These are phyloP conservation scores for Aspergillus ochraceus DNA, from an alignment of 2,329 filamentous ascomycete species.

Conservation along the genomic window DNA sequence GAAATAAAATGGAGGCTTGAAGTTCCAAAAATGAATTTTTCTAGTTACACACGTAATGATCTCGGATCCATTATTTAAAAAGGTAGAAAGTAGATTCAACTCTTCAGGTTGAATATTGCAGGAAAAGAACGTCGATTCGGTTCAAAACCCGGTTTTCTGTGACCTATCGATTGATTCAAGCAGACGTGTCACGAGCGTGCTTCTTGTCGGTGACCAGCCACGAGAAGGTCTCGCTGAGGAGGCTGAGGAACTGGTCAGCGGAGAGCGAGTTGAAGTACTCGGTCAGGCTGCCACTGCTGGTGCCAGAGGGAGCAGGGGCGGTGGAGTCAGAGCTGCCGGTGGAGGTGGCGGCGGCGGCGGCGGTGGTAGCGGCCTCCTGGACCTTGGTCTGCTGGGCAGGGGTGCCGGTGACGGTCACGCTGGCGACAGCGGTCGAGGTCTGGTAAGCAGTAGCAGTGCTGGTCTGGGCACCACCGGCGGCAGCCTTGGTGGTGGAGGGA, in stretches of 20 bases:
- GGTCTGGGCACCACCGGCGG: conserved; percentile 18
- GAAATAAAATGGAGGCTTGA: neutral
- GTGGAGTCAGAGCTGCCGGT: conserved; percentile 13
- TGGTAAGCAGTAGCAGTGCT: conserved; percentile 23
- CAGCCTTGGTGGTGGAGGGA: conserved; percentile 13
- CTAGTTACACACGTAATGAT: conserved; percentile 22
- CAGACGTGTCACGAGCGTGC: conserved; percentile 31
- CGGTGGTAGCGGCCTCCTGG: conserved; percentile 13
- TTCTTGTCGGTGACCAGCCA: conserved; percentile 35
- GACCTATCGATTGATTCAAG: conserved; percentile 16
- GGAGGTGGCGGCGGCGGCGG: conserved; percentile 9
- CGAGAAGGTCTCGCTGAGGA: conserved; percentile 30
- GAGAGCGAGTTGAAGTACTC: conserved; percentile 33
- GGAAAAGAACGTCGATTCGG: conserved; percentile 13
- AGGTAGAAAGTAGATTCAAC: conserved; percentile 6
- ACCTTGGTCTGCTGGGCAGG: conserved; percentile 24
- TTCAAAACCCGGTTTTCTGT: conserved; percentile 4
- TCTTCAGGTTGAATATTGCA: conserved; percentile 7
- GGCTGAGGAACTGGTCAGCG: conserved; percentile 30
- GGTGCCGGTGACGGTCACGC: conserved; percentile 24
- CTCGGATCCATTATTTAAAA: conserved; percentile 14
- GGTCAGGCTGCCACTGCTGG: conserved; percentile 22
- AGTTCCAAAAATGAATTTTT: conserved; percentile 4
- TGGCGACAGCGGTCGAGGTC: conserved; percentile 22
- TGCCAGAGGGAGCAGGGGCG: conserved; percentile 12